A percentile compares a stretch with the other conserved stretches of the same genome.
Evolutionary conservation across 1,284 basidiomycete species (phyloP).

Genomic region (Cryptococcus hybrid): DNA sequence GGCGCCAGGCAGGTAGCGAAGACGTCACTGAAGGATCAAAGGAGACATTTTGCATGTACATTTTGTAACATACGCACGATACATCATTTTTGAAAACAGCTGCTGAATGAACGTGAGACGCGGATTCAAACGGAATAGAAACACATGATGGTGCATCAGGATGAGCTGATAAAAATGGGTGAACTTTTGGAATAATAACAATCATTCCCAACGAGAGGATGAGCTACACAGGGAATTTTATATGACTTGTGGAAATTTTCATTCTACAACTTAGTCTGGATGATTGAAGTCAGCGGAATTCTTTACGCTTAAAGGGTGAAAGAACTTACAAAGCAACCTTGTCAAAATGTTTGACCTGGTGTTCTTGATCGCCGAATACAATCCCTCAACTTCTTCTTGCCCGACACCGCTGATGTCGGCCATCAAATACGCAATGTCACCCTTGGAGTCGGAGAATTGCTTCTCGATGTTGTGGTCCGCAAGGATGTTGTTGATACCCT

Average conservation of each 20-base stretch:
- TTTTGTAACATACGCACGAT: not conserved
- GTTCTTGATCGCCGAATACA: slow-evolving; percentile 77
- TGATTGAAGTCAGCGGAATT: not conserved
- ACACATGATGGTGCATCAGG: slow-evolving; percentile 11
- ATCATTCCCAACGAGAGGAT: slow-evolving; percentile 4
- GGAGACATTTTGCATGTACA: not conserved
- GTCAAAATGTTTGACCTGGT: slow-evolving; percentile 86
- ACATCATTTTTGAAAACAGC: too few species aligned
- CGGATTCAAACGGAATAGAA: too few species aligned
- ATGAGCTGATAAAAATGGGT: slow-evolving; percentile 13
- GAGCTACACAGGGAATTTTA: slow-evolving; percentile 6
- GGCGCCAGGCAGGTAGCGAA: slow-evolving; percentile 3
- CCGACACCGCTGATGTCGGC: slow-evolving; percentile 93
- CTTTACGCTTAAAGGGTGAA: not conserved
- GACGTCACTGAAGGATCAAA: not conserved
- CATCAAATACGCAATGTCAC: slow-evolving; percentile 80
- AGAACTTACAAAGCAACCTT: slow-evolving; percentile 61
- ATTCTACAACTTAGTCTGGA: not conserved
- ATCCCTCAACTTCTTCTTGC: slow-evolving; percentile 72
- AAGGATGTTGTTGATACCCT: slow-evolving; percentile 89
- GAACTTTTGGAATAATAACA: not conserved
- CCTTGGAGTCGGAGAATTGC: slow-evolving; percentile 96
- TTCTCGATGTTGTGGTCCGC: slow-evolving; percentile 98
- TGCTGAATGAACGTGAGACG: too few species aligned
- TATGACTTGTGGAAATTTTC: not conserved